phyloP scores from a whole-genome alignment of 371 early-diverging fungal genomes.

The Fennellomyces sp. region DNA sequence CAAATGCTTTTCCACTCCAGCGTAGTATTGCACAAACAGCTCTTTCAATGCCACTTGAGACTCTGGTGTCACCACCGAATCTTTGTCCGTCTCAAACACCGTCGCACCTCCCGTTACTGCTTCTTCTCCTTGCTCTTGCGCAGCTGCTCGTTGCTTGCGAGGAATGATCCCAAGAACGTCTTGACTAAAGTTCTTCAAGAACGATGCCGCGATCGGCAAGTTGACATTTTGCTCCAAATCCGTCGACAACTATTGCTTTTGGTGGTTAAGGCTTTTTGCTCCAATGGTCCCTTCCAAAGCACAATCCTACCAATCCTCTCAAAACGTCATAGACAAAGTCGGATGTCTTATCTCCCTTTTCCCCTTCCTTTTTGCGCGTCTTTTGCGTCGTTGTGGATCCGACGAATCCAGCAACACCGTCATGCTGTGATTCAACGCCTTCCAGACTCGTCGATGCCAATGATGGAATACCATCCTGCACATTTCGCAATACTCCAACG shows the following conservation, averaged over 20 bases:
- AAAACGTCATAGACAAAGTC: constrained; percentile 41
- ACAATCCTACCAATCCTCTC: constrained; percentile 44
- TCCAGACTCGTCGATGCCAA: constrained; percentile 52
- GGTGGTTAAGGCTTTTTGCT: background rate
- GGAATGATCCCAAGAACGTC: constrained; percentile 56
- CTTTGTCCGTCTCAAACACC: constrained; percentile 1
- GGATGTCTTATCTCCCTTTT: constrained; percentile 22
- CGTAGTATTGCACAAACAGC: constrained; percentile 72
- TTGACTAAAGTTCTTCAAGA: constrained; percentile 73
- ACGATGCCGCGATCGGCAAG: constrained; percentile 75
- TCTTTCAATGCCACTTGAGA: constrained; percentile 56
- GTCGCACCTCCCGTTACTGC: constrained; percentile 8
- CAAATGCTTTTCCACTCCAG: constrained; percentile 65
- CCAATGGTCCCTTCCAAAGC: background rate
- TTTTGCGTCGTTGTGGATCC: constrained; percentile 20
- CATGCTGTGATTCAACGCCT: constrained; percentile 53
- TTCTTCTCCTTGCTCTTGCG: constrained; percentile 43
- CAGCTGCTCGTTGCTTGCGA: constrained; percentile 52
- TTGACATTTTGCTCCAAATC: constrained; percentile 67
- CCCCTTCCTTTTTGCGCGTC: constrained; percentile 19
- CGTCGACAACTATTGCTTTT: constrained; percentile 36
- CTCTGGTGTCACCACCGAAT: constrained; percentile 48
- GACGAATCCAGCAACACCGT: constrained; percentile 60
- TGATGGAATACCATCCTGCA: constrained; percentile 64
- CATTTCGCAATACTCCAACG: constrained; percentile 75